Base-by-base conservation (phyloP, 148 eudicot species). In the Persicaria tinctoria region DNA sequence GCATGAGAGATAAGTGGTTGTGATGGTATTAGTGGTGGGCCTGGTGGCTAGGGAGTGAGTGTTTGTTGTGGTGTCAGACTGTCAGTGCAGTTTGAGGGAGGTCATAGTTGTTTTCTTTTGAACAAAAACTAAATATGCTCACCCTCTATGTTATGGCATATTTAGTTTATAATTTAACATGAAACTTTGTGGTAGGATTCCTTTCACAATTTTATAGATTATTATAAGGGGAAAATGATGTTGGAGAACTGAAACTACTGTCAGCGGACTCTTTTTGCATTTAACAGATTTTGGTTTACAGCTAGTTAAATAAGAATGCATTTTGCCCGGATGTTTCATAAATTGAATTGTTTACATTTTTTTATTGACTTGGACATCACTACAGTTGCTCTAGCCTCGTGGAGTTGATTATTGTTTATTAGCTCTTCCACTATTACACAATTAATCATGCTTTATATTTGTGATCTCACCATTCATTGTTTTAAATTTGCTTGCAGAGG, bases 401-500 rank as follows among this genome's bases (percentile, higher is more conserved):
- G 2, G 44, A 32, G 46, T 49, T 46, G 41, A 32, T 32, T 32
- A 23, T 46, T 70, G 44, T 78, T 78, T 64, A 46, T 14, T 68
- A 47, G 74, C 55, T 72, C 47, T 56, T 71, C 57, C 27, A 6
- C 20, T 27, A 78, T 8, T 11, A 74, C 32, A 68, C 68, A 45
- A 56, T 64, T 68, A 76, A 70, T 59, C 14, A 27, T 73, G 76
- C 8, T 73, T 13, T 44, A 32, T 59, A 55, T 10, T 2, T 2
- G 4, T 73, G 46, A 51, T 16, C n/a, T 55, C 12, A n/a, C 45
- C 76, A 55, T 41, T 6, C 46, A 51, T 77, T 70, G 32, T 75
- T 32, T 76, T 57, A 66, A 66, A 66, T 66, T 66, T 66, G 70
- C 44, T 71, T 79, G 85, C 91, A 91, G 97, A 91, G 88, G 97